These are phyloP conservation scores for Ulota crispa DNA, from an alignment of 225 moss, liverwort and hornwort species.

Conservation along the genomic window DNA sequence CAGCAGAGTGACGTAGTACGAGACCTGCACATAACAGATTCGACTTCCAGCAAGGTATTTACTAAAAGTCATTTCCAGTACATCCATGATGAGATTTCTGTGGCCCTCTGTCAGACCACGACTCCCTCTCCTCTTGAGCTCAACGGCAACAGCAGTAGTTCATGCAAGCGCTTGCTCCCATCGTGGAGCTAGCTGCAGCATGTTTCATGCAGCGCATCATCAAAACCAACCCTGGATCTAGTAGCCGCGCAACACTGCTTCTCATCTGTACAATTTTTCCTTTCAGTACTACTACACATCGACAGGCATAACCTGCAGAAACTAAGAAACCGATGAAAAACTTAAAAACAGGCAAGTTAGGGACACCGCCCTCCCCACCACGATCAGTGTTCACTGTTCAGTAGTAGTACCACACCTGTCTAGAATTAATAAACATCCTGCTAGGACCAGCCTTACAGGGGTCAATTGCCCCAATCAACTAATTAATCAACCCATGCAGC, in stretches of 20 bases:
- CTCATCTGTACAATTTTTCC: background rate
- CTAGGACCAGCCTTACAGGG: background rate
- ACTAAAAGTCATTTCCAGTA: conserved; percentile 23
- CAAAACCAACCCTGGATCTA: conserved; percentile 9
- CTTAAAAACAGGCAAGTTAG: background rate
- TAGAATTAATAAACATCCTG: background rate
- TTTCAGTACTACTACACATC: background rate
- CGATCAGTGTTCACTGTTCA: background rate
- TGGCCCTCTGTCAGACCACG: conserved; percentile 41
- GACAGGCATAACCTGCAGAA: background rate
- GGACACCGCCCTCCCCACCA: background rate
- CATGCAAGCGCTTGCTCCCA: conserved; percentile 17
- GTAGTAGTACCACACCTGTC: background rate
- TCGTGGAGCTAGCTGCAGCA: conserved; percentile 21
- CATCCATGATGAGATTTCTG: conserved; percentile 42
- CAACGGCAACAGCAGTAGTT: conserved; percentile 24
- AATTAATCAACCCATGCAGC: background rate
- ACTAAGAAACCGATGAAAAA: background rate
- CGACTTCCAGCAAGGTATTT: conserved; percentile 28
- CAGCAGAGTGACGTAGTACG: conserved; percentile 14
- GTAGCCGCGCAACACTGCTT: conserved; percentile 1
- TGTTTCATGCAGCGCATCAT: conserved; percentile 33
- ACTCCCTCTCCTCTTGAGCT: conserved; percentile 20
- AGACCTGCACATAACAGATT: conserved; percentile 30
- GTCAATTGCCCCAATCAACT: background rate